Base-by-base conservation (phyloP, 2,329 filamentous ascomycete species). In the Calonectria naviculata region DNA sequence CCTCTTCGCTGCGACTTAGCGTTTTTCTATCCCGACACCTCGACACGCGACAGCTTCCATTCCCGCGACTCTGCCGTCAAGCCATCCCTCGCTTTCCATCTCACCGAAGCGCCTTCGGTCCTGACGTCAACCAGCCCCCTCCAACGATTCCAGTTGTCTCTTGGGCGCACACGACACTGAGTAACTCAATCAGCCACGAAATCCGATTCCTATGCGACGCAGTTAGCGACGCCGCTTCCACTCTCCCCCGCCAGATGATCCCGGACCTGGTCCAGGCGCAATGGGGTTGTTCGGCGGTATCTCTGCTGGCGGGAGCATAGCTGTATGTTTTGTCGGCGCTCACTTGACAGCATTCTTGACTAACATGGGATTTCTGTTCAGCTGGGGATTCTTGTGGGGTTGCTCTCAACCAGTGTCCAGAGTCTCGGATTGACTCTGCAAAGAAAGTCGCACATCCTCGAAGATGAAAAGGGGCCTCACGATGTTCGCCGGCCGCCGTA, bases 361-460 rank as follows among this genome's bases (percentile, higher is more conserved):
- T 81, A 75, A 81, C 74, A 21, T 58, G 31, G 24, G 12, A 34
- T 70, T 29, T 70, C 28, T 65, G 29, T 71, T 62, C 80, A 97
- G 95, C 89, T 98, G 80, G 97, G 97, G 80, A 95, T 99, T 81
- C 85, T 98, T 74, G 96, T 98, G 81, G 97, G 97, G 78, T 89
- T 99, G 75, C 83, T 98, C 77, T 98, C 96, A 70, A 98, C 97
- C 71, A 97, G 95, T 82, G 91, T 98, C 28, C 97, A 99, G 84
- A 98, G 95, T 82, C 88, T 99, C 78, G 97, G 97, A 76, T 89
- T 99, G 75, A 99, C 97, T 36, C 89, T 99, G 29, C 97, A 99
- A 85, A 94, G 97, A 82, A 98, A 99, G 85, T 98, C 97, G 74
- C 97, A 99, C 85, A 93, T 99, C 76, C 92, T 98, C 80, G 97